Conservation (phyloP, 2,329 filamentous ascomycete species). For the Trematosphaeria pertusa region DNA sequence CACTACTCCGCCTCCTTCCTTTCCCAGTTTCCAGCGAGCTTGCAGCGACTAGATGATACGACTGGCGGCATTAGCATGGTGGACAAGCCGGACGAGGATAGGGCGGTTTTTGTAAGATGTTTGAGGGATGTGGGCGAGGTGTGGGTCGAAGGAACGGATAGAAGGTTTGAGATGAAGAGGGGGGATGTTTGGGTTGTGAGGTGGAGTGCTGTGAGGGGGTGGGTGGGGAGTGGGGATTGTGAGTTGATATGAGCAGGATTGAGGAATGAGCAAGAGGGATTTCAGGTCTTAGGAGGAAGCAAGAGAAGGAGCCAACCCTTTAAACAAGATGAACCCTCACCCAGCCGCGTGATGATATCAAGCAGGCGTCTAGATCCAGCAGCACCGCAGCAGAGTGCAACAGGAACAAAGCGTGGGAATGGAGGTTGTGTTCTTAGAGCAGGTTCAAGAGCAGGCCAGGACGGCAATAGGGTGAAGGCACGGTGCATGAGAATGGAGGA, state of each 20-base stretch:
- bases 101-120: slow-evolving; percentile 83
- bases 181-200: slow-evolving; percentile 64
- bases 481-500: too few species aligned
- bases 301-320: background rate
- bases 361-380: too few species aligned
- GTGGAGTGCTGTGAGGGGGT: slow-evolving; percentile 68
- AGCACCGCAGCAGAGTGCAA: too few species aligned
- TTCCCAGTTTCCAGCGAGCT: slow-evolving; percentile 74
- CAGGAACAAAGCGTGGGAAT: too few species aligned
- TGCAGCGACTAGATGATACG: slow-evolving; percentile 90
- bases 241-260: slow-evolving; percentile 58
- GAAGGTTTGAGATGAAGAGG: slow-evolving; percentile 52
- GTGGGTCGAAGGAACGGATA: slow-evolving; percentile 67
- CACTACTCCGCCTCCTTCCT: slow-evolving; percentile 91
- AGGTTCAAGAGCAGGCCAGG: too few species aligned
- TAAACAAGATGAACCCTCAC: too few species aligned
- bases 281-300: background rate
- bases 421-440: too few species aligned
- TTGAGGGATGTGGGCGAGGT: slow-evolving; percentile 66
- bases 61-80: slow-evolving; percentile 92
- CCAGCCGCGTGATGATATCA: too few species aligned
- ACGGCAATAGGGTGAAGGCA: too few species aligned
- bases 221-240: slow-evolving; percentile 76
- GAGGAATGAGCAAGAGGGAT: background rate
- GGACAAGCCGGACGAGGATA: slow-evolving; percentile 80